Percentiles rank a stretch among this genome's conserved stretches.
Evolutionary conservation across 2,329 filamentous ascomycete genomes (phyloP).

Genomic region (Penicillium sp.): DNA sequence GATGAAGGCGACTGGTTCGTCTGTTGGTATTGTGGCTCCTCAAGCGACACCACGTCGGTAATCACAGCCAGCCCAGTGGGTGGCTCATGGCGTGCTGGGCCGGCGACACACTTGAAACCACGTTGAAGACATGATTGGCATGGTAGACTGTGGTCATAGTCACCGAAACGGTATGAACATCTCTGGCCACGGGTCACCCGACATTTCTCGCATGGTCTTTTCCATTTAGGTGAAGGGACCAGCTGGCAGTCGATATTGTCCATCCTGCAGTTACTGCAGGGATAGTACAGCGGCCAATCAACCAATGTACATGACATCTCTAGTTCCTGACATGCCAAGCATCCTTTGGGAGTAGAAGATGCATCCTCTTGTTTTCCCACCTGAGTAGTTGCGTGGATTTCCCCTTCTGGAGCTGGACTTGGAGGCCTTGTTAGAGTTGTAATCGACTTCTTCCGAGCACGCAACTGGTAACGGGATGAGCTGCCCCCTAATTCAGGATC

Average conservation of each 20-base stretch:
- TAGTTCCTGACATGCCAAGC: conserved; percentile 30
- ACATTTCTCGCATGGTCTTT: conserved; percentile 37
- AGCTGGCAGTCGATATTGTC: conserved; percentile 37
- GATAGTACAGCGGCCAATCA: conserved; percentile 34
- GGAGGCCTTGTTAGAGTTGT: neutral
- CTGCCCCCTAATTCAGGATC: neutral
- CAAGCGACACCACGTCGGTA: no score
- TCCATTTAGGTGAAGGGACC: conserved; percentile 30
- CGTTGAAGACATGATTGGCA: conserved; percentile 33
- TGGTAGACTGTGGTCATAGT: conserved; percentile 24
- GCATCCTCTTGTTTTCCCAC: neutral
- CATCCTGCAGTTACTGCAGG: conserved; percentile 36
- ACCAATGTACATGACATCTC: conserved; percentile 36
- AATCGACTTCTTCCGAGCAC: neutral
- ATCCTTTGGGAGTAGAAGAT: conserved; percentile 25
- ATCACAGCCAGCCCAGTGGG: no score
- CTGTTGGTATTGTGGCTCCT: no score
- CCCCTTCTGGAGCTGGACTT: no score
- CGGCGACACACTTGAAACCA: conserved; percentile 37
- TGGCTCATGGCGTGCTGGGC: conserved; percentile 26
- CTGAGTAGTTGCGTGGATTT: no score
- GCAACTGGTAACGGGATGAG: neutral
- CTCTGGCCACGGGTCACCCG: conserved; percentile 19
- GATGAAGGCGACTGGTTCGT: no score
- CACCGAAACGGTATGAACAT: conserved; percentile 36